Evolutionary conservation across 1,284 basidiomycete species (phyloP).

Genomic region (Cutaneotrichosporon daszewskae): DNA sequence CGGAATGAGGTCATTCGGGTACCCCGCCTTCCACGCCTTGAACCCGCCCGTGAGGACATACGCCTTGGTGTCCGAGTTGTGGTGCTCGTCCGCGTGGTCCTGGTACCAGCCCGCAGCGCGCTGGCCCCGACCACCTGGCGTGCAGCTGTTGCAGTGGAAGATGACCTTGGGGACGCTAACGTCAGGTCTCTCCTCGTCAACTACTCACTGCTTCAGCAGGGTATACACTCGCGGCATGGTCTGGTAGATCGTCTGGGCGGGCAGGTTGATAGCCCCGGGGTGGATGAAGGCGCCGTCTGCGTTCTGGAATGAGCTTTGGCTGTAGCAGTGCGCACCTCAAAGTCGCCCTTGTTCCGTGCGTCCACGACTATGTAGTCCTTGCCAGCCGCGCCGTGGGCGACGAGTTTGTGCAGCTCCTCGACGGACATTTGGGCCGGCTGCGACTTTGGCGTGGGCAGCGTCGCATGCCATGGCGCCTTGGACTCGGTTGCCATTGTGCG

Average conservation of each 20-base stretch:
- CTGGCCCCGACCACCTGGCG: conserved; percentile 32
- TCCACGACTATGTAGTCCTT: no score
- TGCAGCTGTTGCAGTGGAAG: conserved; percentile 38
- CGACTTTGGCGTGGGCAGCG: no score
- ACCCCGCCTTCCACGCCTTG: conserved; percentile 21
- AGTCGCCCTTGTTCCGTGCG: no score
- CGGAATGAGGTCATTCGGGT: no score
- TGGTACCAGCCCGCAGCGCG: conserved; percentile 41
- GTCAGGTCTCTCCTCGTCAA: neutral
- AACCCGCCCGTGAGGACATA: conserved; percentile 37
- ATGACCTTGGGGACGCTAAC: conserved; percentile 26
- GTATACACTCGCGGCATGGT: conserved; percentile 19
- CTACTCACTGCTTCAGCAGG: conserved; percentile 19
- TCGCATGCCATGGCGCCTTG: no score
- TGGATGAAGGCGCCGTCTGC: no score
- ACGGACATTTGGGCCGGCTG: no score
- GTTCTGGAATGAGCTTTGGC: no score
- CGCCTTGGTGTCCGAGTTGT: conserved; percentile 11
- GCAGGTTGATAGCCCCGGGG: conserved; percentile 33
- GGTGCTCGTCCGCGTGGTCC: conserved; percentile 27
- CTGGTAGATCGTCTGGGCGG: conserved; percentile 34
- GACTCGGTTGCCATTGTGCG: no score
- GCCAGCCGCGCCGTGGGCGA: no score
- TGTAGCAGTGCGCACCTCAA: no score
- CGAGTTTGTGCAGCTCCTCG: no score